phyloP scores from a whole-genome alignment of 495 filamentous ascomycete genomes.

The Hyaloscypha variabilis region DNA sequence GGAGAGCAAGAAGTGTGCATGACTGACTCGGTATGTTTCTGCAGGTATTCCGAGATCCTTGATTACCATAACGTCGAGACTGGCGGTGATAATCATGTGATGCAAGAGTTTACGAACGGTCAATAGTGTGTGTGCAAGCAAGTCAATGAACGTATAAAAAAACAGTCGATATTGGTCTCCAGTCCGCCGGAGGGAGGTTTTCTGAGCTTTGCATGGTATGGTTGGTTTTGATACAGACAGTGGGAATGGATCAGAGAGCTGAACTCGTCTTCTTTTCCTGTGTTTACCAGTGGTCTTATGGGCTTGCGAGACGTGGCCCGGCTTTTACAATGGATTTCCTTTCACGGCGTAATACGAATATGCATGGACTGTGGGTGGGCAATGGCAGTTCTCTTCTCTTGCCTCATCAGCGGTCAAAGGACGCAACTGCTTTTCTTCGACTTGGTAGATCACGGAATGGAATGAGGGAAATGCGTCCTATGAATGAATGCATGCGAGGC shows the following conservation, averaged over 20 bases:
- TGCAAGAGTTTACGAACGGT: constrained; percentile 23
- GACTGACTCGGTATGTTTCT: constrained; percentile 35
- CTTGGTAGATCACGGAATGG: neutral
- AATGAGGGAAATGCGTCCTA: neutral
- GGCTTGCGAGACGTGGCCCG: constrained; percentile 6
- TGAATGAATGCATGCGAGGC: neutral
- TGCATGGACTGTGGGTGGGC: neutral
- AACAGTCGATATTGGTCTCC: neutral
- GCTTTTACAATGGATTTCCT: neutral
- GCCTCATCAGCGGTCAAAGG: neutral
- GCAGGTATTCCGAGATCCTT: constrained; percentile 98
- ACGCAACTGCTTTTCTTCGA: neutral
- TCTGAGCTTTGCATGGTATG: neutral
- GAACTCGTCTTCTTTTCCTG: neutral
- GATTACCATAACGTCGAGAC: constrained; percentile 89
- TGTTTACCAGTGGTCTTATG: neutral
- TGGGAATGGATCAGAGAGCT: neutral
- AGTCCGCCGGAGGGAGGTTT: neutral
- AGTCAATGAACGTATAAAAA: constrained; percentile 2
- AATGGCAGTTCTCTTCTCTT: neutral
- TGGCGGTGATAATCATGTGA: constrained; percentile 19
- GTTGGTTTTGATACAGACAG: too few species aligned
- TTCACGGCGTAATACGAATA: neutral
- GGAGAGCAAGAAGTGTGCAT: constrained; percentile 15
- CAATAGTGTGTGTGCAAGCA: constrained; percentile 11